Base-by-base conservation (phyloP, 176 grass and related monocot species). In the Pontederia crassipes region DNA sequence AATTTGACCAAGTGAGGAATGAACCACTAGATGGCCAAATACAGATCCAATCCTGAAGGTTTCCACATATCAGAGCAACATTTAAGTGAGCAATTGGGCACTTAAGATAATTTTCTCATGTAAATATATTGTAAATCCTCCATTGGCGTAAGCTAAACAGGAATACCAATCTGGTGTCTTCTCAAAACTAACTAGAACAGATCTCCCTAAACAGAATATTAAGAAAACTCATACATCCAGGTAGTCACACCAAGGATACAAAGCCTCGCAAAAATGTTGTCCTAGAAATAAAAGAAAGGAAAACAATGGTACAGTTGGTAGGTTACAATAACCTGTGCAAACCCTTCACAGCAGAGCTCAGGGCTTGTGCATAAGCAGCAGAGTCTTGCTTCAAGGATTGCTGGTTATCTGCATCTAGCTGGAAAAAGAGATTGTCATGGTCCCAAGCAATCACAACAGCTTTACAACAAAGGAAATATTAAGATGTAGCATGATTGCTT, bases 11-110 rank as follows among this genome's bases (percentile, higher is more conserved):
- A 75, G 75, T 51, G 75, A 15, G 13, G 67, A 12, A 70, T 85
- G 55, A 46, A 74, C 57, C 55, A 74, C 64, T 52, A 91, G 80
- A 74, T 97, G 80, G 54, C 64, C 45, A 82, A 97, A 90, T 67
- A 97, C 70, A 79, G 87, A 84, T 62, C 87, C 79, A 72, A 91
- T 81, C 79, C 92, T 97, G 75, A 72, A 76, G 71, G 70, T 68
- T 40, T 40, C 32, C 6, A 40, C 3, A 40, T 40, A 7, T 40
- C 32, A 40, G 32, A 40, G 4, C 32, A 40, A 40, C 6, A 40
- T 40, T 40, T 40, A 40, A 40, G 32, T 1, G 6, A 40, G 32
- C 6, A 40, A 40, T 7, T 3, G 32, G 32, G 32, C 32, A 40
- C 6, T 40, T 40, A 40, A 40, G 6, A 40, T 40, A 40, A 7